phyloP scores from a whole-genome alignment of 768 basidiomycete species.

The Suillus paluster region DNA sequence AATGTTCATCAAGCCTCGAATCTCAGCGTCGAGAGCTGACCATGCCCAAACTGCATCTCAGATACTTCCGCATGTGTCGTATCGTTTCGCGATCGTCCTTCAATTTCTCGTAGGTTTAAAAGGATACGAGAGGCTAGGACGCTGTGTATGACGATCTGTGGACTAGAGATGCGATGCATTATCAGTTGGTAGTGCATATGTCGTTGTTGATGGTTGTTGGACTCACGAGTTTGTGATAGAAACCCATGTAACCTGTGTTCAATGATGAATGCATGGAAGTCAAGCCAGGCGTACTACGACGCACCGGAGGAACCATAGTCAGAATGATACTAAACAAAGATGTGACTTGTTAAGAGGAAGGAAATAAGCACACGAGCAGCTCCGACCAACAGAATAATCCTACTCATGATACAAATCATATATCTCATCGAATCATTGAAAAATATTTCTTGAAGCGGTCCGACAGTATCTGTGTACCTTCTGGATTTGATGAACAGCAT shows the following conservation, averaged over 20 bases:
- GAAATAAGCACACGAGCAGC: not conserved
- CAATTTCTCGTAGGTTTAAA: slow-evolving; percentile 4
- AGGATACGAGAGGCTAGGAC: no score
- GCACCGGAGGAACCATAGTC: not conserved
- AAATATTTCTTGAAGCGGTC: not conserved
- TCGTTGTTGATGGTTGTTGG: no score
- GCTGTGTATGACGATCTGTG: not conserved
- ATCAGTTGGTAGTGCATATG: not conserved
- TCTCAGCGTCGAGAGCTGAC: not conserved
- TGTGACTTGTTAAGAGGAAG: not conserved
- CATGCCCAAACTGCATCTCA: not conserved
- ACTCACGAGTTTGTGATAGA: not conserved
- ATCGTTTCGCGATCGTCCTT: not conserved
- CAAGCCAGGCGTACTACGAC: not conserved
- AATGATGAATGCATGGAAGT: not conserved
- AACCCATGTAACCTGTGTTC: not conserved
- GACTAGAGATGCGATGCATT: not conserved
- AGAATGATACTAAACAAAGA: not conserved
- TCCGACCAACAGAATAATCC: not conserved
- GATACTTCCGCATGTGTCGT: not conserved
- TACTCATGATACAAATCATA: not conserved
- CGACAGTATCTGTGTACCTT: not conserved
- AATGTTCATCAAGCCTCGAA: not conserved
- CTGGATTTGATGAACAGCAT: not conserved
- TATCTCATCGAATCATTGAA: not conserved